Evolutionary conservation across 202 grass and related monocot species (phyloP).

Genomic region (Panicum virgatum): DNA sequence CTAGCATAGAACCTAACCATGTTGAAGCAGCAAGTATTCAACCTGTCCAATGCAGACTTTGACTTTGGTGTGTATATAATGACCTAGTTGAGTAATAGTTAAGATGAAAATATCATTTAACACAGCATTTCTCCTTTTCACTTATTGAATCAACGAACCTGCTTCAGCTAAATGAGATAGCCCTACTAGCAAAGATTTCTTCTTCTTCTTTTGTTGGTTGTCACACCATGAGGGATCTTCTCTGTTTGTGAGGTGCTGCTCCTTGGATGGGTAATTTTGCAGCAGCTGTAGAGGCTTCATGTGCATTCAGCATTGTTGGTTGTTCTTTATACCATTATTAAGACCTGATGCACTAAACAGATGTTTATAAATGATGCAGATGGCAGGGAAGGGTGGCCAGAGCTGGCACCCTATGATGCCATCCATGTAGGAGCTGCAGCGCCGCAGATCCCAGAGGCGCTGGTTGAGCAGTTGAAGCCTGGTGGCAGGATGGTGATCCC

Average conservation of each 20-base stretch:
- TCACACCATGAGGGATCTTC: background rate
- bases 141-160: constrained; percentile 1
- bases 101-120: background rate
- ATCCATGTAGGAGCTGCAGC: constrained; percentile 86
- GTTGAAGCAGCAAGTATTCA: no score
- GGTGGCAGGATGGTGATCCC: constrained; percentile 85
- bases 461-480: constrained; percentile 74
- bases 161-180: background rate
- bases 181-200: background rate
- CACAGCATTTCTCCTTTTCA: background rate
- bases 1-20: no score
- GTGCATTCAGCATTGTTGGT: background rate
- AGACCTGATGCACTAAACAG: background rate
- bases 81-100: background rate
- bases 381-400: constrained; percentile 81
- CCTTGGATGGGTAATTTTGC: background rate
- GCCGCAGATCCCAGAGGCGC: constrained; percentile 47
- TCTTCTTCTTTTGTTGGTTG: background rate
- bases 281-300: background rate
- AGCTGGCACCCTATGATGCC: constrained; percentile 68
- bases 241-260: background rate
- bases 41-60: no score
- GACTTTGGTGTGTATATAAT: no score
- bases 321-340: background rate
- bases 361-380: constrained; percentile 52